phyloP scores from a whole-genome alignment of 1,284 basidiomycete genomes.

The Ustilago curta region DNA sequence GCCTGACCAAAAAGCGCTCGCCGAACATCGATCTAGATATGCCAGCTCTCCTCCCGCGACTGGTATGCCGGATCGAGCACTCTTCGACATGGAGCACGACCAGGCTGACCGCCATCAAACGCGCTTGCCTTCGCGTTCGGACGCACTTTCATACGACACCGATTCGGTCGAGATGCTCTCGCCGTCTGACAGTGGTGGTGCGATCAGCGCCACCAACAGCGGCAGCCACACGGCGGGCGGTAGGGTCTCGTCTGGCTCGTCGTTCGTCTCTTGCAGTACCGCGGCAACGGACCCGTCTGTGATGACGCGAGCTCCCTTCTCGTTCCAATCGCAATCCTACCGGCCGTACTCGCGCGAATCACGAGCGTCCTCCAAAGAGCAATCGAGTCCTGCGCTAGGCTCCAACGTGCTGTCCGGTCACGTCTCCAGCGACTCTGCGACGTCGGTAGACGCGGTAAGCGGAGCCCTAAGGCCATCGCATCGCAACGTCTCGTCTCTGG shows the following conservation, averaged over 20 bases:
- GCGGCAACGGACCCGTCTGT: conserved; percentile 14
- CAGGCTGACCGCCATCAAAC: not conserved
- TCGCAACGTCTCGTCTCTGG: conserved; percentile 12
- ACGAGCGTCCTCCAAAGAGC: conserved; percentile 6
- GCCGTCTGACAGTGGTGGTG: not conserved
- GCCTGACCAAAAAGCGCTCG: conserved; percentile 26
- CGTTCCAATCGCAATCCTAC: conserved; percentile 38
- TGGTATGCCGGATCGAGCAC: conserved; percentile 16
- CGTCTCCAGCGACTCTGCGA: not conserved
- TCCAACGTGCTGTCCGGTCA: not conserved
- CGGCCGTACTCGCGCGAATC: conserved; percentile 26
- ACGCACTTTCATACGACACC: not conserved
- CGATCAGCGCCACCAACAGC: conserved; percentile 4
- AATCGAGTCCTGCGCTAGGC: conserved; percentile 15
- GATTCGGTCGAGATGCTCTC: conserved; percentile 10
- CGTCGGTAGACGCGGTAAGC: not conserved
- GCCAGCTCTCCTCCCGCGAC: conserved; percentile 12
- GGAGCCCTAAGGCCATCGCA: conserved; percentile 5
- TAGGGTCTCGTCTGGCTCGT: conserved; percentile 27
- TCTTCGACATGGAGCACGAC: conserved; percentile 14
- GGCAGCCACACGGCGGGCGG: conserved; percentile 12
- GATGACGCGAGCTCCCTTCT: conserved; percentile 21
- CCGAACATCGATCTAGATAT: conserved; percentile 29
- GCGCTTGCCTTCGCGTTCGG: not conserved
- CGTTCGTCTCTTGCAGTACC: conserved; percentile 20